Percentiles rank a stretch among this genome's conserved stretches.
Evolutionary conservation across 73 alveolate species (phyloP).

Genomic region (Paramecium tetraurelia): DNA sequence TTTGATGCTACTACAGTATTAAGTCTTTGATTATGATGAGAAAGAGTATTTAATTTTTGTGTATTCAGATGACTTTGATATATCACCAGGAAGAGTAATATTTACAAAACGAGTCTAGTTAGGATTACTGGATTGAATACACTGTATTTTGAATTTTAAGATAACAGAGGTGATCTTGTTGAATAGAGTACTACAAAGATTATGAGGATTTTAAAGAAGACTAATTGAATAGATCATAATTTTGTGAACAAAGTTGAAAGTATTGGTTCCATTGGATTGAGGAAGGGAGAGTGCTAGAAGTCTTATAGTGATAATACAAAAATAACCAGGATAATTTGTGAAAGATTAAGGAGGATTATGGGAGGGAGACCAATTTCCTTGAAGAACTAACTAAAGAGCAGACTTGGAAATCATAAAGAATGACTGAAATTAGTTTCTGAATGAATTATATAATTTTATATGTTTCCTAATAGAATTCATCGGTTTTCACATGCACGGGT

Average conservation of each 20-base stretch:
- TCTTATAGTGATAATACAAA: constrained; percentile 67
- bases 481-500: neutral
- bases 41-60: too few relatives aligned
- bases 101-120: constrained; percentile 72
- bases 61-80: constrained; percentile 63
- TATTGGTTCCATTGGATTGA: constrained; percentile 62
- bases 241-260: constrained; percentile 59
- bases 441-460: constrained; percentile 17
- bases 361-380: too few relatives aligned
- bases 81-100: constrained; percentile 72
- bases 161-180: constrained; percentile 71
- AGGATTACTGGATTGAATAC: constrained; percentile 70
- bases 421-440: neutral
- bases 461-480: neutral
- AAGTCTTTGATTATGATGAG: too few relatives aligned
- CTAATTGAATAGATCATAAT: constrained; percentile 63
- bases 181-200: constrained; percentile 69
- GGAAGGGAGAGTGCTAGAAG: constrained; percentile 55
- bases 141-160: constrained; percentile 73
- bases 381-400: too few relatives aligned
- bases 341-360: too few relatives aligned
- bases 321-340: too few relatives aligned
- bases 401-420: neutral
- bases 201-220: constrained; percentile 75
- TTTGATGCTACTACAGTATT: too few relatives aligned